Evolutionary conservation across 2,329 filamentous ascomycete species (phyloP), one percentile per base, ranked within the genome.

Genomic region (Alternaria longipes): DNA sequence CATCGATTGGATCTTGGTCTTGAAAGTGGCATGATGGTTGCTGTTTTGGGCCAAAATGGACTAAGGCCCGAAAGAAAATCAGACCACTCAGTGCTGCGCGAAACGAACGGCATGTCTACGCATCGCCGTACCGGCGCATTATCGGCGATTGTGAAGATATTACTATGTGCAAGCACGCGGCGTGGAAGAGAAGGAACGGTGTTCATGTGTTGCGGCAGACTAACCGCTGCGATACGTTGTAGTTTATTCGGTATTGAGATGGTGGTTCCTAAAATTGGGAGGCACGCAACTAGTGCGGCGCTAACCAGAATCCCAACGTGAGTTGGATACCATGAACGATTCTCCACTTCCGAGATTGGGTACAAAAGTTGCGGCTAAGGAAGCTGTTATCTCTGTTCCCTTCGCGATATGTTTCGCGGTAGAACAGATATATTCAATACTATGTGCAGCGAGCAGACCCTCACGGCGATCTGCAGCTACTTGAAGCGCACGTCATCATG

Each of bases 21-120:
- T 26, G 22, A 68, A 70, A 70, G 68, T 69, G 68, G 68, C 59
- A 62, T 69, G 68, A 69, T 70, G 57, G 40, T 56, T 62, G 62
- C 64, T 60, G 24, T 30, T 57, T 64, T 63, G 54, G 61, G 62
- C 66, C 61, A 57, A 69, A 66, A 32, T 45, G 66, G 49, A 46
- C 45, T 57, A 58, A 59, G 54, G 54, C 51, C 65, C 62, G 64
- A 66, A 38, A 36, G 54, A 46, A 62, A 59, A 69, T 69, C 66
- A 70, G 57, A 63, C 63, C 67, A 63, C 58, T 45, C 40, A 42
- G 40, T 42, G 20, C 40, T 42, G 24, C 34, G 44, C 65, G 64
- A 67, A 67, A 61, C 62, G 57, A 65, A 55, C 68, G 68, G 68
- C 61, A 67, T 46, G n/a, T 32, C 41, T 54, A 36, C 7, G 30